Base-by-base conservation (phyloP, 768 basidiomycete species). In the Suillus lakei region DNA sequence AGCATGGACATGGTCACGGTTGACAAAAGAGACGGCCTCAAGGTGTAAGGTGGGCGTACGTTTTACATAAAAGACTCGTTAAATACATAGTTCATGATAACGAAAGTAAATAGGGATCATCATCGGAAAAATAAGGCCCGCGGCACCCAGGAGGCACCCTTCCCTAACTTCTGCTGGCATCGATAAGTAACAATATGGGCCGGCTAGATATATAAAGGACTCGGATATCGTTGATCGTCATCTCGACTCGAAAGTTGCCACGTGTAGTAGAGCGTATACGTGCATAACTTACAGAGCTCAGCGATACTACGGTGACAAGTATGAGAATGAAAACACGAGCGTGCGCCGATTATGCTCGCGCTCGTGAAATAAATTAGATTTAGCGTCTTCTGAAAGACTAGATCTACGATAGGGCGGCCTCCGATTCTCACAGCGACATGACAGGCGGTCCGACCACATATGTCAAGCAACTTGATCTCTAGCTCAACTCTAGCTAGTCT, bases 1-100 rank as follows among this genome's bases (percentile, higher is more conserved):
- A 71, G 68, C 67, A 77, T 69, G 64, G 74, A 64, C 72, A 76
- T 77, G 68, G 66, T 74, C 38, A 68, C 64, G 59, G 70, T 70
- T 73, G 64, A 72, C 73, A 70, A 61, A 60, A 65, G 60, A 36
- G 64, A 50, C 43, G 68, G 28, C 21, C 54, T 69, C 71, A n/a
- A n/a, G n/a, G n/a, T n/a, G n/a, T 62, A 6, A 63, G 21, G 16
- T 63, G 36, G 39, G 43, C 66, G 61, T 51, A 44, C n/a, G 54
- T 51, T 63, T 69, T 75, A 77, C 74, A 70, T 75, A 77, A 77
- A 71, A 36, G 36, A 32, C 64, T 58, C 50, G 32, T 38, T 59
- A 59, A 59, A 59, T 59, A 59, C 58, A 18, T 41, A 59, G 38
- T 28, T 59, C 58, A 59, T 59, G 39, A 59, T 21, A 59, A 21